Conservation (phyloP, 2,329 filamentous ascomycete species). For the Didymosphaeria variabile region DNA sequence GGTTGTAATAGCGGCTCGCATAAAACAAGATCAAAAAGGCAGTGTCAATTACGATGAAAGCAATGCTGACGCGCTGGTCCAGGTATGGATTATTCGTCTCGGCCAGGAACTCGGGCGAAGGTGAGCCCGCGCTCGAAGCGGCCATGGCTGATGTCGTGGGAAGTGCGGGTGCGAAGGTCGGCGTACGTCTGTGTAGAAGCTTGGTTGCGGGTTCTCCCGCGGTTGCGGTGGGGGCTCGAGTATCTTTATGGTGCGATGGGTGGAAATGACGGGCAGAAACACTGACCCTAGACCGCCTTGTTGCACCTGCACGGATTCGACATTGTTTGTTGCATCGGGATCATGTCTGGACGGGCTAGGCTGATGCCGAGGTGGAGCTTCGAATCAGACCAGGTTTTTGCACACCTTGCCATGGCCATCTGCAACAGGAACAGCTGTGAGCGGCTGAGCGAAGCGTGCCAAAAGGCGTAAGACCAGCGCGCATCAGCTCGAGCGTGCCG, state of each 20-base stretch:
- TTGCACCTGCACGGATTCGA: not conserved
- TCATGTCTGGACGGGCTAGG: no score
- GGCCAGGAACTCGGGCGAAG: slow-evolving; percentile 15
- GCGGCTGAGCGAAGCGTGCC: no score
- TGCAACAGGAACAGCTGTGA: not conserved
- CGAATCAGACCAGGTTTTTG: no score
- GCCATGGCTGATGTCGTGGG: slow-evolving; percentile 4
- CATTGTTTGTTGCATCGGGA: not conserved
- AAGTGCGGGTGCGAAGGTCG: not conserved
- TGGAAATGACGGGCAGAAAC: not conserved
- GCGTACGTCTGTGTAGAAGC: not conserved
- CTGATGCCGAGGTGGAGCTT: no score
- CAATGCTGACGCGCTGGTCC: slow-evolving; percentile 22
- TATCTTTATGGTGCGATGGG: not conserved
- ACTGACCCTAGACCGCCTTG: not conserved
- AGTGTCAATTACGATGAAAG: slow-evolving; percentile 19
- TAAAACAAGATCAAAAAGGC: slow-evolving; percentile 18
- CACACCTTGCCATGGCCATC: no score
- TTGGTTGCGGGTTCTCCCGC: not conserved
- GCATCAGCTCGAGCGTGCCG: not conserved
- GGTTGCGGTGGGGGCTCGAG: not conserved
- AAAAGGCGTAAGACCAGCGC: not conserved
- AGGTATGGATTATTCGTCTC: slow-evolving; percentile 18
- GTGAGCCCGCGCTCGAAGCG: not conserved
- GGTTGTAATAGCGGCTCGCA: slow-evolving; percentile 18